These are phyloP conservation scores for Dothideomycetes sp. DNA, from an alignment of 2,329 filamentous ascomycete genomes.

Conservation along the genomic window DNA sequence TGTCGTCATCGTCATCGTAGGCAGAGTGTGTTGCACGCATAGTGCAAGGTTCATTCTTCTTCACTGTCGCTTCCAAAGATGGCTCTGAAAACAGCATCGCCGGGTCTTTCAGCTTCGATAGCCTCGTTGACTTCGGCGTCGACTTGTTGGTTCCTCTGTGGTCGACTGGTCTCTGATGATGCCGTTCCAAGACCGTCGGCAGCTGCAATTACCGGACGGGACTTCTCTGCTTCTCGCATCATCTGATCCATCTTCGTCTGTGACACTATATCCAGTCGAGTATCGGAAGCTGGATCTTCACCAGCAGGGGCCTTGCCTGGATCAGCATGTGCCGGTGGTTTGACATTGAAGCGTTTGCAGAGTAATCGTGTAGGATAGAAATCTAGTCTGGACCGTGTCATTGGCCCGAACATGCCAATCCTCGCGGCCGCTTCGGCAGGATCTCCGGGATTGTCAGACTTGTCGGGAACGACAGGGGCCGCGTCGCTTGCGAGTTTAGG, in stretches of 20 bases:
- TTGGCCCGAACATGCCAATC: conserved; percentile 82
- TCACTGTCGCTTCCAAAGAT: conserved; percentile 74
- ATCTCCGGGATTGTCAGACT: conserved; percentile 38
- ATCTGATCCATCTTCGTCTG: conserved; percentile 48
- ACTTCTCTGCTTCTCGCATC: conserved; percentile 37
- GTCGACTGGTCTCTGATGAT: conserved; percentile 14
- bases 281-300: conserved; percentile 18
- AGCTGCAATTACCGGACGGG: conserved; percentile 2
- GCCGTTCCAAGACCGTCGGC: conserved; percentile 17
- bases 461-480: conserved; percentile 9
- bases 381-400: conserved; percentile 63
- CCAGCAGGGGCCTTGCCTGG: conserved; percentile 24
- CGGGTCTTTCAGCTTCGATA: conserved; percentile 62
- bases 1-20: too few relatives aligned
- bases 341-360: conserved; percentile 94
- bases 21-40: too few relatives aligned
- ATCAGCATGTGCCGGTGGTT: conserved; percentile 56
- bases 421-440: conserved; percentile 79
- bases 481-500: conserved; percentile 27
- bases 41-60: conserved; percentile 21
- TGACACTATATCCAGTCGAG: conserved; percentile 41
- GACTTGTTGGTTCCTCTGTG: conserved; percentile 31
- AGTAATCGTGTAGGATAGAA: conserved; percentile 77
- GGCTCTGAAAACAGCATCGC: conserved; percentile 77
- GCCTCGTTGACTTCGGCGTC: conserved; percentile 71